phyloP scores from a whole-genome alignment of 306 rosid species.

The Trichosanthes truncata region DNA sequence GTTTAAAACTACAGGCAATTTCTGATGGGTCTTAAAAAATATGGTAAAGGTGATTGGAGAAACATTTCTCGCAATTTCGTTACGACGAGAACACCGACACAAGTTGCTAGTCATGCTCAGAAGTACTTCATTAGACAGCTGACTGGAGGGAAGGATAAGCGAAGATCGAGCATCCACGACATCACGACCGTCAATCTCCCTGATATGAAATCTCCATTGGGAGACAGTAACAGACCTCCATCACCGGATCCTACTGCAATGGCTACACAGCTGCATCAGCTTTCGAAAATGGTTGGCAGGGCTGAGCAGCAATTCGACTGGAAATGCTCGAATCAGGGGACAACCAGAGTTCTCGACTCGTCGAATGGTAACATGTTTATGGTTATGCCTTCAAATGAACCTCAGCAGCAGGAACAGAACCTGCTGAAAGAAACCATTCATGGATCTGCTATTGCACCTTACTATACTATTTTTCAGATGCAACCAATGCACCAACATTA shows the following conservation, averaged over 20 bases:
- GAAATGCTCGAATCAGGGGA: slow-evolving; percentile 25
- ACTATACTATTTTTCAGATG: slow-evolving; percentile 41
- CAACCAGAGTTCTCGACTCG: slow-evolving; percentile 31
- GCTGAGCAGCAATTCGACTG: slow-evolving; percentile 42
- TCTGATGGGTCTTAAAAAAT: slow-evolving; percentile 81
- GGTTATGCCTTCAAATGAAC: slow-evolving; percentile 40
- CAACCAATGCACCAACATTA: slow-evolving; percentile 26
- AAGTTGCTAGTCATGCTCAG: slow-evolving; percentile 94
- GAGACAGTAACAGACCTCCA: slow-evolving; percentile 25
- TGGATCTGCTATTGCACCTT: slow-evolving; percentile 42
- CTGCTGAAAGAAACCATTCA: slow-evolving; percentile 29
- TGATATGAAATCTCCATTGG: slow-evolving; percentile 34
- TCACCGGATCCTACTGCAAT: slow-evolving; percentile 22
- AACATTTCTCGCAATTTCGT: slow-evolving; percentile 75
- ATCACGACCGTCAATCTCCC: slow-evolving; percentile 65
- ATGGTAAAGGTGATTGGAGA: slow-evolving; percentile 97
- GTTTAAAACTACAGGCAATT: slow-evolving; percentile 46
- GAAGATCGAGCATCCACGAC: slow-evolving; percentile 92
- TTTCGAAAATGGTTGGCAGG: slow-evolving; percentile 18
- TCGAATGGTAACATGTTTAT: slow-evolving; percentile 1
- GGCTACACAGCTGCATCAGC: slow-evolving; percentile 27
- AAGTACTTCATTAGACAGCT: slow-evolving; percentile 73
- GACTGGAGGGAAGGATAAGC: slow-evolving; percentile 72
- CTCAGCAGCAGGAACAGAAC: slow-evolving; percentile 42
- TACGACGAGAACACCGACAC: slow-evolving; percentile 85